These are phyloP conservation scores for Saccharomycodes ludwigii DNA, from an alignment of 805 yeast genomes.

Conservation along the genomic window DNA sequence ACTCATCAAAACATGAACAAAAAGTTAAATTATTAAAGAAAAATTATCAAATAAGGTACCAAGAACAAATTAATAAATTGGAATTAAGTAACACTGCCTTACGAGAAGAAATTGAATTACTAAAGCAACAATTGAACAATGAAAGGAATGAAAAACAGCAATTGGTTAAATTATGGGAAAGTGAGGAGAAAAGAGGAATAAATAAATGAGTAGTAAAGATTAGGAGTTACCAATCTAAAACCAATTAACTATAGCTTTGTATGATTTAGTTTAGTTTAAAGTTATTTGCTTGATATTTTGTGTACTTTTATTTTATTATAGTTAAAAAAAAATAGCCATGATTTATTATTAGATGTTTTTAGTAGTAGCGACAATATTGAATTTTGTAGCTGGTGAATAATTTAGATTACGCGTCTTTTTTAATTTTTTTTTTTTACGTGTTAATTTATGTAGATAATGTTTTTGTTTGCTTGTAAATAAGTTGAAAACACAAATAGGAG, in stretches of 20 bases:
- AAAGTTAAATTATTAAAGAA: neutral
- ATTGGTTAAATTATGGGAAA: constrained; percentile 39
- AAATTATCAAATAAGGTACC: constrained; percentile 40
- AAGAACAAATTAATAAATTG: constrained; percentile 30
- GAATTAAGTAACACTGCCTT: constrained; percentile 32
- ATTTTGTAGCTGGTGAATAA: too few relatives aligned
- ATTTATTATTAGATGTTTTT: constrained; percentile 1
- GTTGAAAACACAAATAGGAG: too few relatives aligned
- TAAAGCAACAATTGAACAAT: constrained; percentile 32
- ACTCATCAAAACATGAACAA: constrained; percentile 59
- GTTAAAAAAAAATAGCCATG: neutral
- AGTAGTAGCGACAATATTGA: too few relatives aligned
- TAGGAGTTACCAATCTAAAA: too few relatives aligned
- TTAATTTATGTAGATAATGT: too few relatives aligned
- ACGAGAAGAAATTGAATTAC: constrained; percentile 39
- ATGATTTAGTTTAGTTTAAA: neutral
- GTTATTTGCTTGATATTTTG: neutral
- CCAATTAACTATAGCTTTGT: neutral
- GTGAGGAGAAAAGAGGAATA: constrained; percentile 3
- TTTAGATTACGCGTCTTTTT: too few relatives aligned
- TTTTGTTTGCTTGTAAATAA: too few relatives aligned
- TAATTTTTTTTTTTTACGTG: too few relatives aligned
- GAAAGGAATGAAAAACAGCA: constrained; percentile 50
- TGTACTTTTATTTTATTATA: neutral
- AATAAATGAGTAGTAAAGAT: neutral